These are phyloP conservation scores for Suhomyces yuchorum DNA, from an alignment of 1,139 yeast genomes.

Conservation along the genomic window DNA sequence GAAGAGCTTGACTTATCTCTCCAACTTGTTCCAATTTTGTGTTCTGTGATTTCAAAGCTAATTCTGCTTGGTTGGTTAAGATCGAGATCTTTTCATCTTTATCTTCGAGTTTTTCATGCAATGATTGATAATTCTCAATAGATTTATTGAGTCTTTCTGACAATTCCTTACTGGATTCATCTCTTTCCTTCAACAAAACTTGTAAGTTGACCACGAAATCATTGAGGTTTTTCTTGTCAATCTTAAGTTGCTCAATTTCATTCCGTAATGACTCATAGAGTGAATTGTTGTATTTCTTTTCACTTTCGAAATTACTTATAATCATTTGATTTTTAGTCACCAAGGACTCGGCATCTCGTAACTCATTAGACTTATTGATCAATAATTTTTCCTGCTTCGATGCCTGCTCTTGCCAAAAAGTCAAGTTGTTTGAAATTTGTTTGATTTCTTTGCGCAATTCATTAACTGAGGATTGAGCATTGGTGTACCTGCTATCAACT, in stretches of 20 bases:
- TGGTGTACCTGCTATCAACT: constrained; percentile 36
- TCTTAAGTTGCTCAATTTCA: constrained; percentile 55
- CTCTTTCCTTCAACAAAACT: constrained; percentile 63
- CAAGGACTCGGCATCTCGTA: constrained; percentile 57
- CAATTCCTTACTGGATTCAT: constrained; percentile 51
- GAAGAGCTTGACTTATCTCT: constrained; percentile 48
- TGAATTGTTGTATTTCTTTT: constrained; percentile 52
- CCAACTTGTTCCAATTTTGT: constrained; percentile 62
- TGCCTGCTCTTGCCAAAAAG: constrained; percentile 54
- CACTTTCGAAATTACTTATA: constrained; percentile 54
- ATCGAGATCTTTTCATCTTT: constrained; percentile 53
- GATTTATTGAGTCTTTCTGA: constrained; percentile 53
- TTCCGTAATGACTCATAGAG: constrained; percentile 54
- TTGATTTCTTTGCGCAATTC: constrained; percentile 29
- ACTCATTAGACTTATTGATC: constrained; percentile 57
- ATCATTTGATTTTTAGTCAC: constrained; percentile 49
- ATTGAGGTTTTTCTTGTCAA: constrained; percentile 63
- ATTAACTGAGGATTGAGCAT: constrained; percentile 30
- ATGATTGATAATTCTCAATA: constrained; percentile 52
- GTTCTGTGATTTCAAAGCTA: constrained; percentile 65
- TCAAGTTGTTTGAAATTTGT: constrained; percentile 22
- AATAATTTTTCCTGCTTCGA: constrained; percentile 57
- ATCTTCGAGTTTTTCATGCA: constrained; percentile 53
- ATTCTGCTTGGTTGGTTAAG: constrained; percentile 52
- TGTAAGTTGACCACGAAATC: constrained; percentile 66